Evolutionary conservation across 495 filamentous ascomycete genomes (phyloP).

Genomic region (Glonium stellatum): DNA sequence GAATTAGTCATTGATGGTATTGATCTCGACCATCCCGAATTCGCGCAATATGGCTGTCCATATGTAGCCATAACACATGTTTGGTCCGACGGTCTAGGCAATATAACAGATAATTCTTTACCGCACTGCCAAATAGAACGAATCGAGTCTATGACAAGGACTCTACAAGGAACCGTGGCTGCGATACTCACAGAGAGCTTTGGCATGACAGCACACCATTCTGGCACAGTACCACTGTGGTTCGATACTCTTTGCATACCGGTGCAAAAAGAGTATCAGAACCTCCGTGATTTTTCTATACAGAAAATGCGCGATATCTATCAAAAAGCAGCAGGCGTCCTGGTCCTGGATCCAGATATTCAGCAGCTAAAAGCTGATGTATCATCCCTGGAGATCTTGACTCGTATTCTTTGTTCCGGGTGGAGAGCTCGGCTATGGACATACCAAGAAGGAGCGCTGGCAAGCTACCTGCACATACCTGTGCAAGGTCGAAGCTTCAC

Average conservation of each 20-base stretch:
- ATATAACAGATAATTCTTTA: not conserved
- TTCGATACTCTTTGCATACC: constrained; percentile 5
- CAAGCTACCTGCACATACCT: not conserved
- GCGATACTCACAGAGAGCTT: too few species aligned
- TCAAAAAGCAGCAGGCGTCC: not conserved
- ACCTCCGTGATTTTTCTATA: constrained; percentile 13
- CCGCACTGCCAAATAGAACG: not conserved
- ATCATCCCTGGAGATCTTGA: not conserved
- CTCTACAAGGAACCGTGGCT: too few species aligned
- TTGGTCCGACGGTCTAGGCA: constrained; percentile 3
- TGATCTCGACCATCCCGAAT: not conserved
- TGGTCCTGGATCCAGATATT: constrained; percentile 8
- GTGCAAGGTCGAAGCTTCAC: not conserved
- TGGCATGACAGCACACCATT: not conserved
- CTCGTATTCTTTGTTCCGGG: not conserved
- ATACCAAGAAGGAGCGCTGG: constrained; percentile 4
- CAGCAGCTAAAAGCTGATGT: not conserved
- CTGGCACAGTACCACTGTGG: not conserved
- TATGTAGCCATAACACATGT: constrained; percentile 1
- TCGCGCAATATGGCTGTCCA: not conserved
- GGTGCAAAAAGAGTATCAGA: not conserved
- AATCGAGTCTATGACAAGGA: not conserved
- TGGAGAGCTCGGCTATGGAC: constrained; percentile 10
- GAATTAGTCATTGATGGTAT: not conserved
- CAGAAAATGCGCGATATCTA: constrained; percentile 11